phyloP scores from a whole-genome alignment of 805 yeast genomes.

The Starmerella sp. region DNA sequence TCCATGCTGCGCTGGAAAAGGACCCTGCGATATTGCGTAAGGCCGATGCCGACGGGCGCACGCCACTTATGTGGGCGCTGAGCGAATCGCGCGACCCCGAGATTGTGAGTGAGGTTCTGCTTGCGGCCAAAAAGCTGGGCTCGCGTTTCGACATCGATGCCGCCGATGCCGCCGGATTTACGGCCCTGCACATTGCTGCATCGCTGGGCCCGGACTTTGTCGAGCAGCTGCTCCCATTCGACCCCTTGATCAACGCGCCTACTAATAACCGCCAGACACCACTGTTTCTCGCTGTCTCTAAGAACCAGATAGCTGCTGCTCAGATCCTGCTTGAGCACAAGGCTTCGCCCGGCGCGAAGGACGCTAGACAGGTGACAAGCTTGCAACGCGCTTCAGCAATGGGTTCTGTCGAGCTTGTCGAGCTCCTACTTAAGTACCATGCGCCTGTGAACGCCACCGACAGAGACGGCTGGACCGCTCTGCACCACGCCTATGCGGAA shows the following conservation, averaged over 20 bases:
- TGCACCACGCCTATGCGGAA: constrained; percentile 85
- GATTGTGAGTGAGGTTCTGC: constrained; percentile 38
- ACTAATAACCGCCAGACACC: constrained; percentile 59
- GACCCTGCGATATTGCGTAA: constrained; percentile 6
- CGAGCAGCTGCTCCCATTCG: constrained; percentile 36
- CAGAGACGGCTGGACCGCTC: constrained; percentile 62
- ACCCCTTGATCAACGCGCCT: constrained; percentile 42
- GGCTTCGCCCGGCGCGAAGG: constrained; percentile 56
- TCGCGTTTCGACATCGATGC: constrained; percentile 51
- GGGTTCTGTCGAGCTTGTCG: constrained; percentile 52
- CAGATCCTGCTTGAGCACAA: constrained; percentile 44
- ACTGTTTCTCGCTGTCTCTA: constrained; percentile 66
- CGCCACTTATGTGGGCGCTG: constrained; percentile 84
- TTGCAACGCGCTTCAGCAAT: constrained; percentile 74
- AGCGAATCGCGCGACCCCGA: constrained; percentile 43
- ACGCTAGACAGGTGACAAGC: constrained; percentile 52
- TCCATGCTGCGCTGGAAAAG: constrained; percentile 1
- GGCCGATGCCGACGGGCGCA: constrained; percentile 61
- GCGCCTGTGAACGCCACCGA: constrained; percentile 64
- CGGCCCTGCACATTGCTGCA: constrained; percentile 72
- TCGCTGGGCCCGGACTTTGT: constrained; percentile 59
- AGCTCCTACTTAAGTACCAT: constrained; percentile 41
- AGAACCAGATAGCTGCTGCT: constrained; percentile 47
- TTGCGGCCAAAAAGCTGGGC: constrained; percentile 27
- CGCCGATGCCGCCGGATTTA: constrained; percentile 74